Evolutionary conservation across 1,284 basidiomycete species (phyloP).

Genomic region (Melampsora larici-populina): DNA sequence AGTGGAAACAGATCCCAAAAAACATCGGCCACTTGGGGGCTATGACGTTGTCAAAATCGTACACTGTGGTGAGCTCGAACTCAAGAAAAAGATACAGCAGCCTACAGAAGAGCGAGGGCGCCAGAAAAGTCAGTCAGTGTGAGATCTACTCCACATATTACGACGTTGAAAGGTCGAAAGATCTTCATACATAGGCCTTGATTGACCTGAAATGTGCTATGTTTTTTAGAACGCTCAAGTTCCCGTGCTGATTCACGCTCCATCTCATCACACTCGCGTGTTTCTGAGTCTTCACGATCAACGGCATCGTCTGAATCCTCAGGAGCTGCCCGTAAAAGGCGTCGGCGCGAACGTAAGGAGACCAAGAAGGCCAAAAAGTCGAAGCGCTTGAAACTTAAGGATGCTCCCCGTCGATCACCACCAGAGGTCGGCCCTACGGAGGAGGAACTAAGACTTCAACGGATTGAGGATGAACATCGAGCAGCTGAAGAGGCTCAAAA

Average conservation of each 20-base stretch:
- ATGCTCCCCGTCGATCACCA: not conserved
- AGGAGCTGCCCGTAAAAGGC: not conserved
- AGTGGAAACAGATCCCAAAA: conserved; percentile 36
- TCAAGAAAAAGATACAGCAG: conserved; percentile 9
- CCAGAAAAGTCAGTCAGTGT: conserved; percentile 2
- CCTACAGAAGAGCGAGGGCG: not conserved
- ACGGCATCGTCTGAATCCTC: conserved; percentile 17
- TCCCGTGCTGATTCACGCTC: conserved; percentile 7
- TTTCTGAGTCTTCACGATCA: not conserved
- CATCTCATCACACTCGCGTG: not conserved
- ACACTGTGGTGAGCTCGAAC: conserved; percentile 37
- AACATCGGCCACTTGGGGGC: conserved; percentile 29
- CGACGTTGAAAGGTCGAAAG: not conserved
- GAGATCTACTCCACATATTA: not conserved
- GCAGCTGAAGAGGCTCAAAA: conserved; percentile 16
- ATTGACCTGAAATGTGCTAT: not conserved
- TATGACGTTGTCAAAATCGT: conserved; percentile 24
- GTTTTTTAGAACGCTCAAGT: not conserved
- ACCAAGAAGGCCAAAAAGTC: conserved; percentile 21
- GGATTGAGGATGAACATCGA: conserved; percentile 30
- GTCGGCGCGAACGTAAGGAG: conserved; percentile 22
- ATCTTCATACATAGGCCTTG: not conserved
- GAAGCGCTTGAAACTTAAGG: conserved; percentile 34
- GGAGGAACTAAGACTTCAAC: conserved; percentile 19
- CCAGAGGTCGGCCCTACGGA: not conserved